These are phyloP conservation scores for Salix dunnii DNA, from an alignment of 345 rosid genomes.

Conservation along the genomic window DNA sequence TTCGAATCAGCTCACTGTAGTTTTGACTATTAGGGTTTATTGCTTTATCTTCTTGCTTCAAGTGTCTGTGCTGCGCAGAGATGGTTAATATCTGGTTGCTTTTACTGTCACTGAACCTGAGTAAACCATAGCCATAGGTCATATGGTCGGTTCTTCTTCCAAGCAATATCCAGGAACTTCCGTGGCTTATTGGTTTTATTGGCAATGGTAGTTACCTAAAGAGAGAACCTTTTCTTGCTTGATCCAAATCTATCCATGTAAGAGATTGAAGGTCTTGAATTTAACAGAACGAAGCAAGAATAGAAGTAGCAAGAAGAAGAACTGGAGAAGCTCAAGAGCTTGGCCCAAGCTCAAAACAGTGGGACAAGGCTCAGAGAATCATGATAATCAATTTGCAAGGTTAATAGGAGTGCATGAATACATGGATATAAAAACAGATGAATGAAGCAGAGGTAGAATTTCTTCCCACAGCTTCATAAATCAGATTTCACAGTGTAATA, in stretches of 20 bases:
- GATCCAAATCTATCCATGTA: background rate
- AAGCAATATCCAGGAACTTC: background rate
- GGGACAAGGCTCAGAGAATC: constrained; percentile 37
- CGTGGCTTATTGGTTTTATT: background rate
- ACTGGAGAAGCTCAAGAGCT: constrained; percentile 19
- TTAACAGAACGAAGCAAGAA: constrained; percentile 46
- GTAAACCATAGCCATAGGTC: background rate
- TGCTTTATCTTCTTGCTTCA: background rate
- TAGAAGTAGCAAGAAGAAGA: constrained; percentile 40
- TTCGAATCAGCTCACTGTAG: background rate
- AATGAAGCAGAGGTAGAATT: too few species aligned
- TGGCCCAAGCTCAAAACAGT: constrained; percentile 28
- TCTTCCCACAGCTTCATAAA: too few species aligned
- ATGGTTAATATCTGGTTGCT: background rate
- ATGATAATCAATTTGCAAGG: background rate
- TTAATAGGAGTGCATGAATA: too few species aligned
- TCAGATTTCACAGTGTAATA: too few species aligned
- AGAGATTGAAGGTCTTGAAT: constrained; percentile 2
- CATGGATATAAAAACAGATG: too few species aligned
- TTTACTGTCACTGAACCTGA: background rate
- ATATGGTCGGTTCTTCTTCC: background rate
- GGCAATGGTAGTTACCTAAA: background rate
- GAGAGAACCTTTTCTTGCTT: background rate
- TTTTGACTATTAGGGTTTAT: background rate
- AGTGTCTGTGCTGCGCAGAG: background rate